Percentiles rank a stretch among this genome's conserved stretches.
phyloP scores from a whole-genome alignment of 345 rosid genomes.

The Pelargonium nanum region DNA sequence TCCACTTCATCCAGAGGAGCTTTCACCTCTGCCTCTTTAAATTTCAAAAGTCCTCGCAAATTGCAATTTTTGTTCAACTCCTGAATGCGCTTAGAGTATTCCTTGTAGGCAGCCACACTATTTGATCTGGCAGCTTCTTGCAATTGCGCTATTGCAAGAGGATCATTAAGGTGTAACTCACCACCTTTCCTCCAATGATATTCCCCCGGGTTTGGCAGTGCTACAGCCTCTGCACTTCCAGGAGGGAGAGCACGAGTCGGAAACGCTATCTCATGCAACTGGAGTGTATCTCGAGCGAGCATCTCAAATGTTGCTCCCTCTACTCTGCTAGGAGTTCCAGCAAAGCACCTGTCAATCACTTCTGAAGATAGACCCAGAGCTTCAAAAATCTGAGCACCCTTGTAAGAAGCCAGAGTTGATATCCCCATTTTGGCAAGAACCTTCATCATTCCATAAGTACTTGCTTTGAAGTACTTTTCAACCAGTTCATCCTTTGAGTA shows the following conservation, averaged over 20 bases:
- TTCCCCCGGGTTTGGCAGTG: conserved; percentile 89
- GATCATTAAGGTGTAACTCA: conserved; percentile 93
- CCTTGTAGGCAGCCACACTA: conserved; percentile 90
- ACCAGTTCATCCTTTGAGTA: conserved; percentile 75
- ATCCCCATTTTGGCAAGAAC: conserved; percentile 99
- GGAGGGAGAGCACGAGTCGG: conserved; percentile 61
- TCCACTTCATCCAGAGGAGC: conserved; percentile 82
- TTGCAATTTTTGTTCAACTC: conserved; percentile 86
- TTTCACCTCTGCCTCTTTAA: conserved; percentile 52
- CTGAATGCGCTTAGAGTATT: conserved; percentile 81
- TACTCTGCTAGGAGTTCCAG: conserved; percentile 98
- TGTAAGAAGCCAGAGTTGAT: conserved; percentile 93
- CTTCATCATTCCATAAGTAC: conserved; percentile 99
- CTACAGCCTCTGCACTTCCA: conserved; percentile 94
- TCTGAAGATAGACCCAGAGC: conserved; percentile 94
- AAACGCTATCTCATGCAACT: conserved; percentile 83
- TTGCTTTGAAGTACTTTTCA: conserved; percentile 90
- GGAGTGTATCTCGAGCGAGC: conserved; percentile 85
- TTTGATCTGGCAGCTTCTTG: conserved; percentile 92
- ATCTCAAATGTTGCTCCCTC: conserved; percentile 98
- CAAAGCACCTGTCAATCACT: conserved; percentile 94
- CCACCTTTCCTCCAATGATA: conserved; percentile 99
- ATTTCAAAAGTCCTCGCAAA: conserved; percentile 86
- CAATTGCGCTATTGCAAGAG: conserved; percentile 88
- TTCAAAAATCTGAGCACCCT: conserved; percentile 99